Evolutionary conservation across 2,329 filamentous ascomycete species (phyloP).

Genomic region (Scedosporium aurantiacum): DNA sequence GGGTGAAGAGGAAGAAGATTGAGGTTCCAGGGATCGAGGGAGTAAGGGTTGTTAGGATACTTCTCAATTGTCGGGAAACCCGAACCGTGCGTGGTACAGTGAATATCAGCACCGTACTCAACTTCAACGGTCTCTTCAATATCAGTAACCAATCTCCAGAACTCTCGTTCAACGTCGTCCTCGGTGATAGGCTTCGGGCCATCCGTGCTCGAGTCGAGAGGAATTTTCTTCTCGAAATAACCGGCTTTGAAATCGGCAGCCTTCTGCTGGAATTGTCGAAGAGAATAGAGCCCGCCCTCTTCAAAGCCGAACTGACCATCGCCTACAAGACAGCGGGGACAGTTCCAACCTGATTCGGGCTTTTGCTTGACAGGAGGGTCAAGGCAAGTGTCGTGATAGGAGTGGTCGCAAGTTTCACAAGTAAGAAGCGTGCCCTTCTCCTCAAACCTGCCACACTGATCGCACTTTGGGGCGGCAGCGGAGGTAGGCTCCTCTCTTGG

Average conservation of each 20-base stretch:
- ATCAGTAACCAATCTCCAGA: constrained; percentile 90
- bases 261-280: constrained; percentile 93
- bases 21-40: constrained; percentile 89
- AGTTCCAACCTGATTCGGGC: constrained; percentile 89
- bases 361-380: constrained; percentile 71
- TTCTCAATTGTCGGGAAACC: constrained; percentile 92
- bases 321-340: constrained; percentile 84
- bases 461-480: constrained; percentile 57
- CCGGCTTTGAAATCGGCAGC: constrained; percentile 89
- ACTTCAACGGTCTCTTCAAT: constrained; percentile 94
- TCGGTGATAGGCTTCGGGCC: constrained; percentile 75
- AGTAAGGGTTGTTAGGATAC: constrained; percentile 76
- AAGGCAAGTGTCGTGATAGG: constrained; percentile 77
- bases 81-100: constrained; percentile 94
- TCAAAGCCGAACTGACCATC: constrained; percentile 97
- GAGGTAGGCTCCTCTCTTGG: constrained; percentile 38
- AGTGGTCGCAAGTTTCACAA: constrained; percentile 86
- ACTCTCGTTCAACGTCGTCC: constrained; percentile 91
- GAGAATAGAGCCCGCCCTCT: constrained; percentile 88
- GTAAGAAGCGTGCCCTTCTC: constrained; percentile 59
- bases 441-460: constrained; percentile 72
- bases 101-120: constrained; percentile 95
- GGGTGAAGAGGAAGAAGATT: constrained; percentile 84
- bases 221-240: constrained; percentile 87
- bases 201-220: constrained; percentile 73